These are phyloP conservation scores for Phytophthora sansomeana DNA, from an alignment of 352 stramenopile genomes.

Conservation along the genomic window DNA sequence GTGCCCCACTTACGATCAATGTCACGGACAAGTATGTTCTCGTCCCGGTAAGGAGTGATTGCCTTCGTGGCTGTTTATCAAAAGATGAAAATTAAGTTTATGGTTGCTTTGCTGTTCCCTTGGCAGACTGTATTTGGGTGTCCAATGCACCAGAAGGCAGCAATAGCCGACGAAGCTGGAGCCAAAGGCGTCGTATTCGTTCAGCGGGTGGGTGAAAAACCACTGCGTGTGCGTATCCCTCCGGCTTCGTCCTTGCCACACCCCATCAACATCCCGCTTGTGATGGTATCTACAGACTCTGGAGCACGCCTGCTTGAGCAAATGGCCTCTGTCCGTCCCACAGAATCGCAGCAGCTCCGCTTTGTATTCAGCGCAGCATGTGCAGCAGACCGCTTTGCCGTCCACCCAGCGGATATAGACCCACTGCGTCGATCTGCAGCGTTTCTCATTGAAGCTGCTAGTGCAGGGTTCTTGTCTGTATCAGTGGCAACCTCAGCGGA, in stretches of 20 bases:
- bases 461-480: conserved; percentile 62
- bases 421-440: conserved; percentile 45
- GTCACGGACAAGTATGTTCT: conserved; percentile 66
- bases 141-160: conserved; percentile 72
- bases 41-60: conserved; percentile 47
- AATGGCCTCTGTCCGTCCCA: conserved; percentile 39
- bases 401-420: conserved; percentile 52
- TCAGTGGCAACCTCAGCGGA: conserved; percentile 55
- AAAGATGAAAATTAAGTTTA: not conserved
- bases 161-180: conserved; percentile 61
- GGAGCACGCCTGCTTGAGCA: conserved; percentile 54
- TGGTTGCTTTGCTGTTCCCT: not conserved
- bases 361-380: conserved; percentile 69
- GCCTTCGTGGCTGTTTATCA: not conserved
- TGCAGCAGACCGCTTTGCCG: conserved; percentile 47
- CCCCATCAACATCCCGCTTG: conserved; percentile 58
- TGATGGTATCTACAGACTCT: conserved; percentile 76
- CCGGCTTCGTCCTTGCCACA: conserved; percentile 46
- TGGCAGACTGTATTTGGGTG: conserved; percentile 54
- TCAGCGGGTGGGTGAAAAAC: conserved; percentile 62
- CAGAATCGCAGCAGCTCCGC: conserved; percentile 48
- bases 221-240: conserved; percentile 56
- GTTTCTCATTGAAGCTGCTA: conserved; percentile 49
- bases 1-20: conserved; percentile 51
- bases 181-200: conserved; percentile 72